Evolutionary conservation across 352 stramenopile genomes (phyloP), one percentile per base, ranked within the genome.

Genomic region (Pythium rhizo-oryzae): DNA sequence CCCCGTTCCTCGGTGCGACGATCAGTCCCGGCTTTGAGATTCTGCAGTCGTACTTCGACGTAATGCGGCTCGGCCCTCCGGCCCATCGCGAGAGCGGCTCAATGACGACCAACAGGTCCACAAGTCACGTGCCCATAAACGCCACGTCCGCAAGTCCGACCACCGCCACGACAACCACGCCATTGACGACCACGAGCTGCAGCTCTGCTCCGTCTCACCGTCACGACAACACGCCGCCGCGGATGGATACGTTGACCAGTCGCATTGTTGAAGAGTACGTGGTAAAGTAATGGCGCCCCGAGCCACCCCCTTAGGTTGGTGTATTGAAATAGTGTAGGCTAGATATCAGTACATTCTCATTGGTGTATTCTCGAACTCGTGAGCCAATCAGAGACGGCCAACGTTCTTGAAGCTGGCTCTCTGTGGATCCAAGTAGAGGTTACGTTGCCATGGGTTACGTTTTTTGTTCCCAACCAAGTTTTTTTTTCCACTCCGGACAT

Each of bases 21-120:
- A 93, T 95, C 54, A 91, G 71, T 52, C 67, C 84, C 23, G 81
- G 85, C 41, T 94, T 93, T 70, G 81, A 95, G 73, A 83, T 95
- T 44, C 35, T 95, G 24, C 73, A 88, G 28, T 84, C 85, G 33
- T 93, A 95, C 58, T 95, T 95, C 67, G 84, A 91, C 56, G 23
- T 41, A 2, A 46, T 69, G 37, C 67, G 33, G 3, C 33, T 73
- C 18, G 23, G n/a, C 28, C 39, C 33, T 9, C 8, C 35, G 33
- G 9, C n/a, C 16, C 35, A 47, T 24, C 4, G 8, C 51, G n/a
- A 15, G 19, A 28, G 11, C n/a, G 25, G 15, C 18, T 12, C 25
- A 19, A 28, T 13, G 12, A 44, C 61, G 30, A 46, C 44, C 25
- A 44, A 15, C 21, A 15, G 54, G n/a, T 39, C 33, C 37, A 21